A percentile compares a stretch with the other conserved stretches of the same genome.
phyloP scores from a whole-genome alignment of 371 early-diverging fungal genomes.

The Mucor ambiguus region DNA sequence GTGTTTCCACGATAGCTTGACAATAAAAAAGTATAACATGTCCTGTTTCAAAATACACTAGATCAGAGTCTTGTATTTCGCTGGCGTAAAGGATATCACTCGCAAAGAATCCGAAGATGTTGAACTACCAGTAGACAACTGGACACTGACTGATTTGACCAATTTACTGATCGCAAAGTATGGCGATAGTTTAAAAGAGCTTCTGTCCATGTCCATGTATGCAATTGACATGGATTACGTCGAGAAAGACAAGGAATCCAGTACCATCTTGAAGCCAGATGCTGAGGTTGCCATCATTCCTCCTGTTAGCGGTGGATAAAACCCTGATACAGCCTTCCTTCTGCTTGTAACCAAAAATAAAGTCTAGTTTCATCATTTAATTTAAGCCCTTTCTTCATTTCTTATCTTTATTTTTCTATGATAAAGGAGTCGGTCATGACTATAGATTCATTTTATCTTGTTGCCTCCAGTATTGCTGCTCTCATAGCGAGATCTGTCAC shows the following conservation, averaged over 20 bases:
- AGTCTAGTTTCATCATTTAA: slow-evolving; percentile 2
- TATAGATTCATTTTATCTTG: slow-evolving; percentile 31
- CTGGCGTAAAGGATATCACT: slow-evolving; percentile 61
- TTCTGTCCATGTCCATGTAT: slow-evolving; percentile 60
- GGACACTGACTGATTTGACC: slow-evolving; percentile 34
- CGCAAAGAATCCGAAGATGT: slow-evolving; percentile 44
- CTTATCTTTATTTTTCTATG: background rate
- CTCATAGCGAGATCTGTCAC: slow-evolving; percentile 55
- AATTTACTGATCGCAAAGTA: slow-evolving; percentile 38
- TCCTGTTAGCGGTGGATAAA: slow-evolving; percentile 77
- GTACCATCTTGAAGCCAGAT: slow-evolving; percentile 39
- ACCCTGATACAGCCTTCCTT: slow-evolving; percentile 13
- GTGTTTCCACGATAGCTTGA: background rate
- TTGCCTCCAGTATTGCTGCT: slow-evolving; percentile 53
- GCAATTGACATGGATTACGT: slow-evolving; percentile 75
- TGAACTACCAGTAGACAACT: slow-evolving; percentile 27
- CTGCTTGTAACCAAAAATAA: slow-evolving; percentile 76
- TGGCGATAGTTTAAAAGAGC: slow-evolving; percentile 31
- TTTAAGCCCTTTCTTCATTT: slow-evolving; percentile 2
- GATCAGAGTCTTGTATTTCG: slow-evolving; percentile 64
- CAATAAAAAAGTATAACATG: background rate
- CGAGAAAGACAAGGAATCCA: slow-evolving; percentile 38
- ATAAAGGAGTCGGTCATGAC: slow-evolving; percentile 10
- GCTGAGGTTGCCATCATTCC: slow-evolving; percentile 77
- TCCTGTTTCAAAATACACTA: slow-evolving; percentile 1